Evolutionary conservation across 768 basidiomycete genomes (phyloP), one percentile per base, ranked within the genome.

Genomic region (Dioszegia hungarica): DNA sequence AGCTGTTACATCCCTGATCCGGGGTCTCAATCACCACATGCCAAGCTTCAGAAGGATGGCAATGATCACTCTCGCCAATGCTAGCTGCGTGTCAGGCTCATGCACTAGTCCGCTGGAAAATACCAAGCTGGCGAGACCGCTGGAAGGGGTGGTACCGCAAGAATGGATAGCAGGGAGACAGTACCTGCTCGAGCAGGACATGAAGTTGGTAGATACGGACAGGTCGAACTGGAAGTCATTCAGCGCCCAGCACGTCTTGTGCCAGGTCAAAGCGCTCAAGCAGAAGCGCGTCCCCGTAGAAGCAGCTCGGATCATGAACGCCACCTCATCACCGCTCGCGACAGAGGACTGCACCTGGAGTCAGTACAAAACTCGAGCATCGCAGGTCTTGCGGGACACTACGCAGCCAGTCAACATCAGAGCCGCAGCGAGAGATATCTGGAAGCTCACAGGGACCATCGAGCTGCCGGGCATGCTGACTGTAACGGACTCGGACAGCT

Each of bases 11-110:
- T 1, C 25, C 3, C 2, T 63, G 12, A 33, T 63, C 15, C 51
- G 61, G 2, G 29, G 43, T 11, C 27, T 63, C 5, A 63, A 63
- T 36, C 61, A 63, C 44, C 57, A 55, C 33, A 38, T 59, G 20
- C 10, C 44, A 2, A 12, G 39, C 3, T 51, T 59, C 25, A 9
- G 33, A 11, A 50, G 6, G 3, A 56, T 59, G 40, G 61, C 57
- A 15, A 4, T 4, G 39, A 54, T 63, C 10, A 56, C 46, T n/a
- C 29, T 55, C 9, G 61, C 57, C 6, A 59, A 63, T 39, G 59
- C 53, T 52, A 17, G 19, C 12, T 63, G 61, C 20, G n/a, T 39
- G 15, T 39, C 38, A 6, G 38, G 9, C 8, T 39, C 37, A 1
- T 22, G 49, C 55, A 17, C 60, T 51, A 10, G 43, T 31, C 34